phyloP scores from a whole-genome alignment of 1,284 basidiomycete genomes.

The Sanghuangporus sanghuang region DNA sequence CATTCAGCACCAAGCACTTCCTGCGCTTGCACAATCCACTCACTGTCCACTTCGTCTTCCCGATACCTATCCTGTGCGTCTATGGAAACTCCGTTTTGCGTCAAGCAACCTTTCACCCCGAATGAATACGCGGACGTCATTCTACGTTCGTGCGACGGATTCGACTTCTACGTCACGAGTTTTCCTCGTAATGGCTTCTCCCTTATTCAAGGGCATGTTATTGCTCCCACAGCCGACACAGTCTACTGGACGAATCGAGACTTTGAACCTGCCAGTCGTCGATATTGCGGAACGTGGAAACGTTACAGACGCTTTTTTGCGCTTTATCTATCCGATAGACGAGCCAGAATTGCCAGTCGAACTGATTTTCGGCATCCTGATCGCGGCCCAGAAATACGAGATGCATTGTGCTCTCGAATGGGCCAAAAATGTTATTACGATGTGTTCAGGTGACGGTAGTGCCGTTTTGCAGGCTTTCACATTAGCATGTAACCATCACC shows the following conservation, averaged over 20 bases:
- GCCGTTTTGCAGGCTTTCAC: background rate
- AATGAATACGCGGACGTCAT: slow-evolving; percentile 31
- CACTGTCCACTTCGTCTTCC: background rate
- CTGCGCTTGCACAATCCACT: background rate
- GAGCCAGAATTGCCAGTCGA: slow-evolving; percentile 19
- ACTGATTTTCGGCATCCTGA: background rate
- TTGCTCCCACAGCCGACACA: slow-evolving; percentile 15
- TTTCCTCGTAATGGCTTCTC: slow-evolving; percentile 39
- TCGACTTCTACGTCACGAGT: slow-evolving; percentile 40
- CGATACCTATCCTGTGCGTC: background rate
- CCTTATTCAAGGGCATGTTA: slow-evolving; percentile 37
- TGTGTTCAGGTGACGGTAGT: background rate
- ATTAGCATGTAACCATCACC: background rate
- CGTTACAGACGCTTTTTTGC: slow-evolving; percentile 45
- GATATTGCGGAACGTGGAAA: slow-evolving; percentile 46
- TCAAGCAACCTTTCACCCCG: slow-evolving; percentile 1
- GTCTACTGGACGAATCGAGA: background rate
- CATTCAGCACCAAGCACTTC: background rate
- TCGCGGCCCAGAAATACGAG: background rate
- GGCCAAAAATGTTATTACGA: background rate
- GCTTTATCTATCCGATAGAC: slow-evolving; percentile 39
- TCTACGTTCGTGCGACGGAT: slow-evolving; percentile 40
- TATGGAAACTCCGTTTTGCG: background rate
- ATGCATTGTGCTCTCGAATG: background rate
- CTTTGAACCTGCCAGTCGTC: slow-evolving; percentile 35